Evolutionary conservation across 139 green algal species (phyloP), one percentile per base, ranked within the genome.

Genomic region (Eudorina sp.): DNA sequence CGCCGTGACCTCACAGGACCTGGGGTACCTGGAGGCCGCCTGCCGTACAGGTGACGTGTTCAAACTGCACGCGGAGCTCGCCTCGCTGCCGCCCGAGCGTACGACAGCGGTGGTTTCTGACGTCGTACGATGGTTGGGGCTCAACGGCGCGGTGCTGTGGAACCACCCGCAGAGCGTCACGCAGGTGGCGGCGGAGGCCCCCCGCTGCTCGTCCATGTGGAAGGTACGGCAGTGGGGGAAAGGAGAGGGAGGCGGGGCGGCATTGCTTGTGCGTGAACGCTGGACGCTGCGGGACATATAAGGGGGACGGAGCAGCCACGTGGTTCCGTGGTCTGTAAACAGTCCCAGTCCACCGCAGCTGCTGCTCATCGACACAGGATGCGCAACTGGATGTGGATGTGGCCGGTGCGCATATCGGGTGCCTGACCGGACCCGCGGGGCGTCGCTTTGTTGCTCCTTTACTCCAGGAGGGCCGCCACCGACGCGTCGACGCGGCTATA

Each of bases 141-240:
- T 86, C 27, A 76, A 86, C 43, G 80, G 80, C 9, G 40, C 46
- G 13, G 80, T 86, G 45, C 60, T 86, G 41, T 86, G 80, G 80
- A 77, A 29, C 41, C 80, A 86, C 43, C 80, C 80, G n/a, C 53
- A 48, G n/a, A 48, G 53, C 25, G 80, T 86, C 43, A 41, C 13
- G 58, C 80, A 86, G 60, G 36, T 86, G 80, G 80, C 80, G 58
- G 80, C 80, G 80, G 80, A 86, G 60, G 80, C 80, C 60, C 80
- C 80, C 1, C n/a, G 60, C 9, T 64, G 29, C 58, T 74, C 51
- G 0, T 31, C 60, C 1, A 43, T 86, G 21, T 86, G 60, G 60
- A 41, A 76, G 80, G 78, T 85, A 40, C 13, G 46, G 1, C 31
- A 27, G 45, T 8, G 40, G 43, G 9, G 45, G 27, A 9, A 29